Evolutionary conservation across 371 early-diverging fungal species (phyloP), one percentile per base, ranked within the genome.

Genomic region (Mortierella sp.): DNA sequence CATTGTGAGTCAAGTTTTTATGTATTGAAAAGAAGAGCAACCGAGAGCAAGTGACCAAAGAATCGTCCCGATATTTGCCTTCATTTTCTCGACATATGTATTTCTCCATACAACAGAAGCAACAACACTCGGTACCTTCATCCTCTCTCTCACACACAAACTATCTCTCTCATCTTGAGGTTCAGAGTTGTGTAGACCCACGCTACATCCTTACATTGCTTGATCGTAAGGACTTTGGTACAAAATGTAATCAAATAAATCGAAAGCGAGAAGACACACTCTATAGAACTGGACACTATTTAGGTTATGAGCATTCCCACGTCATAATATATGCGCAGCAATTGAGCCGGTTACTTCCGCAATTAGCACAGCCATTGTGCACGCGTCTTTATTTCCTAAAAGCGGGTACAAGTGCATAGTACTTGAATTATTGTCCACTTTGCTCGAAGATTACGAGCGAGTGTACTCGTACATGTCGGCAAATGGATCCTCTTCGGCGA

Each of bases 381-480:
- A 54, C 54, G 26, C 65, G 32, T 52, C n/a, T 51, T 32, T 65
- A 49, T 43, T 22, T 12, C 32, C 5, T 51, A n/a, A 43, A 28
- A 51, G 26, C n/a, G 51, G 20, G 1, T 52, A 52, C 20, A 52
- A 52, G 2, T 28, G 28, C 16, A 55, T 26, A 30, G 30, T 11
- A 28, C 18, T n/a, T n/a, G 26, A 12, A 4, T 16, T 9, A 5
- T 9, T 18, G 18, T 16, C 16, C 12, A 49, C 14, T 3, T 49
- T 49, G 49, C n/a, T 18, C 20, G 47, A 22, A 47, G 24, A 43
- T 30, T 64, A 61, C 2, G 62, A 62, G 47, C 76, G 76, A 9
- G 72, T 78, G 60, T 67, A 76, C 24, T 77, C 77, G 62, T 83
- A 83, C 65, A 61, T 57, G 54, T 83, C 83, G n/a, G 68, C 64